Evolutionary conservation across 345 rosid genomes (phyloP).

Genomic region (Pseudoturritis turrita): DNA sequence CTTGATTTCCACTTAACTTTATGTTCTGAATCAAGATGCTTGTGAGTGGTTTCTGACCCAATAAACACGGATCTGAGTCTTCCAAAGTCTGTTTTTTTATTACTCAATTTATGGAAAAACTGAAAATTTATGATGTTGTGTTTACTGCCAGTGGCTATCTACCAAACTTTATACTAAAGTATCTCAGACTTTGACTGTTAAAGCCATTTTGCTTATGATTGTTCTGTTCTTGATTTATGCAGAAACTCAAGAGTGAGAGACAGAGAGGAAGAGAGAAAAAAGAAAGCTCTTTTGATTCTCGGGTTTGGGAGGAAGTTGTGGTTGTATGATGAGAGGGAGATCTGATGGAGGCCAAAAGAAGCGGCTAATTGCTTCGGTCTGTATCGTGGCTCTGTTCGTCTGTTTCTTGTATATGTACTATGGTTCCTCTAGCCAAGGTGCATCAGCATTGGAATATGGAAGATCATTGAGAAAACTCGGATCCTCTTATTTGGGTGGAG

Average conservation of each 20-base stretch:
- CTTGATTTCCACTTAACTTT: slow-evolving; percentile 24
- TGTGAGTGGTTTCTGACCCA: slow-evolving; percentile 9
- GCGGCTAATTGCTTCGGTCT: slow-evolving; percentile 55
- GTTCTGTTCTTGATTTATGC: slow-evolving; percentile 18
- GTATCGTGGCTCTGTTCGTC: slow-evolving; percentile 51
- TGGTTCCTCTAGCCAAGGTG: slow-evolving; percentile 58
- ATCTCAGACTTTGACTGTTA: not conserved
- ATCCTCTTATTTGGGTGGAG: slow-evolving; percentile 56
- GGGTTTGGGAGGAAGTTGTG: not conserved
- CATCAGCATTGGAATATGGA: slow-evolving; percentile 82
- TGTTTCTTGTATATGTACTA: slow-evolving; percentile 66
- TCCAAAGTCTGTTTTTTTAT: not conserved
- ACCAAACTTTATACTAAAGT: not conserved
- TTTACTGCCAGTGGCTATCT: slow-evolving; percentile 6
- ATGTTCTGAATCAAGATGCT: slow-evolving; percentile 14
- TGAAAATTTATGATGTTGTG: not conserved
- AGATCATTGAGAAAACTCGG: slow-evolving; percentile 62
- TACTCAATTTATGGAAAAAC: not conserved
- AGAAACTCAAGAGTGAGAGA: slow-evolving; percentile 11
- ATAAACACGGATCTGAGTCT: slow-evolving; percentile 23
- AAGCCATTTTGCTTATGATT: slow-evolving; percentile 4
- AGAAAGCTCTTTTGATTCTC: not conserved
- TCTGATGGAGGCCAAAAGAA: slow-evolving; percentile 85
- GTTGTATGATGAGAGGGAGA: slow-evolving; percentile 72
- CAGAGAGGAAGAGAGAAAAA: too few species aligned